Base-by-base conservation (phyloP, 257 asterid genomes). In the Solanum lignicaule region DNA sequence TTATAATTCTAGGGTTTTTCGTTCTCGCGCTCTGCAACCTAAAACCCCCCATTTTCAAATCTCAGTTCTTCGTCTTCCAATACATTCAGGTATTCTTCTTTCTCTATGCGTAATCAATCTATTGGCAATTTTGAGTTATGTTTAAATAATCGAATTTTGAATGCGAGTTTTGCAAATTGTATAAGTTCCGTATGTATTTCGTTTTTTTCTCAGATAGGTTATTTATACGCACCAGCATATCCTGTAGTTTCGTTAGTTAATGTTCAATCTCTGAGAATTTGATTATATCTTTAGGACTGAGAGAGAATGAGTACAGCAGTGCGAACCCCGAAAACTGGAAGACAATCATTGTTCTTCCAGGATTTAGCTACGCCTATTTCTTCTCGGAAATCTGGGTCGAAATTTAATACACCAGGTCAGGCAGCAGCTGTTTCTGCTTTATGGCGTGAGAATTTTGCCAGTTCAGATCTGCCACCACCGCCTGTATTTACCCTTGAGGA, bases 381-480 rank as follows among this genome's bases (percentile, higher is more conserved):
- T 27, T 92, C 98, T 12, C 90, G 94, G 48, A 94, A 94, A 60
- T 90, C 98, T 6, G 94, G 95, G 23, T 96, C 94, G 2, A 97
- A 94, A 87, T 94, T 92, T 86, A 38, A 95, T 0, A 96, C 96
- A 52, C 94, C 98, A 0, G 99, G 98, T 48, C 99, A 97, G 90
- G 98, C 97, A 41, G 99, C 98, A 4, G 98, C 99, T 23, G 99
- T 97, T 74, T 96, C 98, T 3, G 98, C 99, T 43, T 91, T 97
- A 38, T 95, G 99, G 98, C 98, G 98, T 58, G 99, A 97, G 90
- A 96, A 96, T 92, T 96, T 96, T 31, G 87, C 96, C 81, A 93
- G 73, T 88, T 91, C 99, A n/a, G 99, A 97, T 93, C 98, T 97
- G 48, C 99, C 99, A 3, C 99, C 99, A 35, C 99, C 98, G 0